A percentile compares a stretch with the other conserved stretches of the same genome.
Conservation (phyloP, 2,329 filamentous ascomycete genomes). For the Sclerotinia subarctica region DNA sequence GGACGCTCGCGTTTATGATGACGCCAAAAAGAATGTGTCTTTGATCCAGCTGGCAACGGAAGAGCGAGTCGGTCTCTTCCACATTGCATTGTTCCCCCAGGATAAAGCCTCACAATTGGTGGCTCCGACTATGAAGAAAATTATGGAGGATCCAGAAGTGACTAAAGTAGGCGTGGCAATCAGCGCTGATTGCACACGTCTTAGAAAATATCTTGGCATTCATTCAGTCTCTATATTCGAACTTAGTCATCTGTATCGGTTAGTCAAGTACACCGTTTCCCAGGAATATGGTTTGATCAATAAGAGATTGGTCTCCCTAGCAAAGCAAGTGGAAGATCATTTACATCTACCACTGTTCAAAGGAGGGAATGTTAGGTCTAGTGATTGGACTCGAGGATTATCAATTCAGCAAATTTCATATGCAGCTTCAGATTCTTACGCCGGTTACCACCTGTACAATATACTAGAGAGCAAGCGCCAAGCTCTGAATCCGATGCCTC, state of each 20-base stretch:
- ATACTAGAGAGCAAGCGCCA: conserved; percentile 66
- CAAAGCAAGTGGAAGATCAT: conserved; percentile 66
- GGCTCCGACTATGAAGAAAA: conserved; percentile 64
- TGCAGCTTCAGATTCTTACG: conserved; percentile 81
- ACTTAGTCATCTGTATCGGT: conserved; percentile 75
- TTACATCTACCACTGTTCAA: conserved; percentile 75
- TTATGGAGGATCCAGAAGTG: conserved; percentile 69
- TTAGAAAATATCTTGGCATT: conserved; percentile 65
- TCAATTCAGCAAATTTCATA: conserved; percentile 65
- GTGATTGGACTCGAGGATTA: conserved; percentile 69
- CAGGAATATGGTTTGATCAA: conserved; percentile 57
- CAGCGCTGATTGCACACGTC: conserved; percentile 64
- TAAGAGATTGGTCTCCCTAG: conserved; percentile 63
- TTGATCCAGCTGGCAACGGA: conserved; percentile 80
- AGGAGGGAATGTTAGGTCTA: conserved; percentile 65
- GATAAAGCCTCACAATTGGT: conserved; percentile 53
- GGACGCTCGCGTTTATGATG: conserved; percentile 46
- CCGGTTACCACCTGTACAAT: conserved; percentile 69
- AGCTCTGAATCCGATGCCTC: conserved; percentile 65
- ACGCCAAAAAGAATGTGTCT: conserved; percentile 67
- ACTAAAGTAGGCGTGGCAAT: conserved; percentile 77
- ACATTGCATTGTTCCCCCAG: conserved; percentile 63
- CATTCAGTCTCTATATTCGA: conserved; percentile 69
- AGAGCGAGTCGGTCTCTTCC: conserved; percentile 75
- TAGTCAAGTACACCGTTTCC: conserved; percentile 63